Conservation (phyloP, 2,329 filamentous ascomycete species). For the Colletotrichum sp. region DNA sequence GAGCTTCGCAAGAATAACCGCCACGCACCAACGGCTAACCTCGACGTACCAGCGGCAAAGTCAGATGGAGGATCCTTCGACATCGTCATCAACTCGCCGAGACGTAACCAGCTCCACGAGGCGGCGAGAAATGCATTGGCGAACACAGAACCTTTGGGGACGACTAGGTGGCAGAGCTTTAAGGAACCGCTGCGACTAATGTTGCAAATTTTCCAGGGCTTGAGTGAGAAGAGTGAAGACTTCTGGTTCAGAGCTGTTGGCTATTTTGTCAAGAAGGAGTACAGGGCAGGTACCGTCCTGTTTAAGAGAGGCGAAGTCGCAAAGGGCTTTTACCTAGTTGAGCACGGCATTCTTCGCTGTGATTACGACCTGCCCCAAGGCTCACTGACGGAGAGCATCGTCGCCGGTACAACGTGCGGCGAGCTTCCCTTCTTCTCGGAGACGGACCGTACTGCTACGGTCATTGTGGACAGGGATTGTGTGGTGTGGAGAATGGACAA, state of each 20-base stretch:
- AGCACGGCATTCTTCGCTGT: conserved; percentile 85
- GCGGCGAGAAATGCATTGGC: conserved; percentile 79
- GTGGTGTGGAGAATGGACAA: conserved; percentile 82
- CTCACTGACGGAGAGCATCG: conserved; percentile 86
- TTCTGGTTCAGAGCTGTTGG: conserved; percentile 86
- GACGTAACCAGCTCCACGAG: conserved; percentile 76
- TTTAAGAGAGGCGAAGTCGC: conserved; percentile 80
- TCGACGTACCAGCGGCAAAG: conserved; percentile 51
- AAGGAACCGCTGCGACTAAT: conserved; percentile 90
- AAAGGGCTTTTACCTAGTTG: conserved; percentile 87
- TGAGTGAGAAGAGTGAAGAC: conserved; percentile 86
- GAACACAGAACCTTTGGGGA: conserved; percentile 63
- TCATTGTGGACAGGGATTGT: conserved; percentile 80
- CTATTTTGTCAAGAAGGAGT: conserved; percentile 77
- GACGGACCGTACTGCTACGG: conserved; percentile 85
- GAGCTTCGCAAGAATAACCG: conserved; percentile 52
- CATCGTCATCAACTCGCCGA: conserved; percentile 75
- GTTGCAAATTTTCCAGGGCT: conserved; percentile 91
- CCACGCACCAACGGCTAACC: conserved; percentile 44
- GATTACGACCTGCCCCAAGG: conserved; percentile 94
- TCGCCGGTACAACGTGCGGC: conserved; percentile 92
- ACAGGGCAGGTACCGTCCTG: conserved; percentile 71
- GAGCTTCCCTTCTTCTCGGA: conserved; percentile 96
- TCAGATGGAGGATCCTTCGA: conserved; percentile 39
- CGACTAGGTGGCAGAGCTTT: conserved; percentile 81